These are phyloP conservation scores for Microcera coccophila DNA, from an alignment of 2,329 filamentous ascomycete genomes.

Conservation along the genomic window DNA sequence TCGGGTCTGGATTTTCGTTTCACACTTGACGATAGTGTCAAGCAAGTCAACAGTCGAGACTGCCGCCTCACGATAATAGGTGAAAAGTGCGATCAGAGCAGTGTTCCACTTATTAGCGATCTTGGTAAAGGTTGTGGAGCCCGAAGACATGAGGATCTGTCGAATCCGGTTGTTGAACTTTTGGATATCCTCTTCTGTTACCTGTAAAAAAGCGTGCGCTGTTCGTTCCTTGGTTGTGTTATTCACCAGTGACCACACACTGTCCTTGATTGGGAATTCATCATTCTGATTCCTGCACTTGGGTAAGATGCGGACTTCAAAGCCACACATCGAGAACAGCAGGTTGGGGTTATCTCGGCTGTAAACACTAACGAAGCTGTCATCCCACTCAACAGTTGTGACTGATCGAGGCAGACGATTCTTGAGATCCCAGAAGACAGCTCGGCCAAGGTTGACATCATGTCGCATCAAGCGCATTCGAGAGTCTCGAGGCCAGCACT, in stretches of 20 bases:
- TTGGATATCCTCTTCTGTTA: conserved; percentile 94
- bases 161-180: conserved; percentile 99
- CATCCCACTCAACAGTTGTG: conserved; percentile 98
- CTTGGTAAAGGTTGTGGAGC: conserved; percentile 99
- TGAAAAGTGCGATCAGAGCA: conserved; percentile 92
- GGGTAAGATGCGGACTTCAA: conserved; percentile 92
- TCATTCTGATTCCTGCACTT: conserved; percentile 95
- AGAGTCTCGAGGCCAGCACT: conserved; percentile 97
- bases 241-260: conserved; percentile 95
- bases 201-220: conserved; percentile 93
- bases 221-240: conserved; percentile 96
- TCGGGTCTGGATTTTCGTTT: conserved; percentile 98
- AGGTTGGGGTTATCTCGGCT: conserved; percentile 96
- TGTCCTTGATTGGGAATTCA: conserved; percentile 96
- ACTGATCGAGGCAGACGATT: conserved; percentile 91
- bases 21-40: conserved; percentile 98
- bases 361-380: conserved; percentile 97
- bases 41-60: conserved; percentile 91
- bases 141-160: conserved; percentile 98
- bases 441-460: conserved; percentile 94
- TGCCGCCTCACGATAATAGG: conserved; percentile 95
- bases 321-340: conserved; percentile 96
- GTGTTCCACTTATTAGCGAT: conserved; percentile 99
- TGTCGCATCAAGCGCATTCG: conserved; percentile 98
- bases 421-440: conserved; percentile 98